Conservation (phyloP, 768 basidiomycete genomes). For the Hortiboletus flavorubellus region DNA sequence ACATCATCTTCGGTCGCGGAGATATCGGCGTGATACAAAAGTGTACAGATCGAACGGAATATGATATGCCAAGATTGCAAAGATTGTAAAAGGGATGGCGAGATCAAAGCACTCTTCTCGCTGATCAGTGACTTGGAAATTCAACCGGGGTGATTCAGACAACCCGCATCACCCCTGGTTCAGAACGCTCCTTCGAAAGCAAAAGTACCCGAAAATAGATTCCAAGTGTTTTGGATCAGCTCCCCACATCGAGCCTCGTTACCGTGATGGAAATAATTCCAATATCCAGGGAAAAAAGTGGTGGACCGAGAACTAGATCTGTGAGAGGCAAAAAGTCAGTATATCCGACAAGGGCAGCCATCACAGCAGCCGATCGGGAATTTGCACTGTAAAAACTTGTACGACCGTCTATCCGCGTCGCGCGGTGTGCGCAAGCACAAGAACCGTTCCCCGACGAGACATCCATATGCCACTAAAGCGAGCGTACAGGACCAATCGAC, state of each 20-base stretch:
- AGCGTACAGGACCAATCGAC: slow-evolving; percentile 25
- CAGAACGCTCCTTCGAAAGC: slow-evolving; percentile 4
- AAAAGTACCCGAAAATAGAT: slow-evolving; percentile 15
- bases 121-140: too few species aligned
- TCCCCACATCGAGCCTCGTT: slow-evolving; percentile 14
- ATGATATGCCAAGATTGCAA: too few species aligned
- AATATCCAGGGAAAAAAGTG: slow-evolving; percentile 36
- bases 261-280: slow-evolving; percentile 31
- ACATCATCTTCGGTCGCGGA: not conserved
- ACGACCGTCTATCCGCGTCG: slow-evolving; percentile 33
- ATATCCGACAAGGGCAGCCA: not conserved
- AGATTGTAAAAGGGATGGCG: too few species aligned
- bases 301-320: slow-evolving; percentile 37
- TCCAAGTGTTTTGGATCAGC: slow-evolving; percentile 19
- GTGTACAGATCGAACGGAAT: too few species aligned
- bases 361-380: not conserved
- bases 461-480: slow-evolving; percentile 31
- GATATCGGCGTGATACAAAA: too few species aligned
- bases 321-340: not conserved
- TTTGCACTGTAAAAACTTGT: slow-evolving; percentile 37
- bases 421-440: slow-evolving; percentile 27
- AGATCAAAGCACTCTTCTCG: too few species aligned
- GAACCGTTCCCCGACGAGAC: slow-evolving; percentile 35
- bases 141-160: too few species aligned
- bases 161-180: not conserved